A percentile compares a stretch with the other conserved stretches of the same genome.
These are phyloP conservation scores for Metschnikowia gelsemii DNA, from an alignment of 805 yeast species.

Conservation along the genomic window DNA sequence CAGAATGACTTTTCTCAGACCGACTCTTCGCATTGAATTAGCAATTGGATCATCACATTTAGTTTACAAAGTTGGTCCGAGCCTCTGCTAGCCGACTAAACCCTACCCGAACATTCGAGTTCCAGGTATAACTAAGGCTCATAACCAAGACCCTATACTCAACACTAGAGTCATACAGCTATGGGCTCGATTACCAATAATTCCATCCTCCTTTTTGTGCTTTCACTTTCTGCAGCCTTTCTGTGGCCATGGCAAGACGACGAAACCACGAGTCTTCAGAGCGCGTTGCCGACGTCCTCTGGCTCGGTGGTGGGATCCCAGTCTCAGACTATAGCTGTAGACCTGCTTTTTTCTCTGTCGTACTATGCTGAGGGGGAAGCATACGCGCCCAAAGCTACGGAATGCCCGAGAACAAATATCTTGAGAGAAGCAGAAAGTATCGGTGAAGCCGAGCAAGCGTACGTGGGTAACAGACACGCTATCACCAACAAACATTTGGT, in stretches of 20 bases:
- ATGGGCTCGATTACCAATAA: no score
- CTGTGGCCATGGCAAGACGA: conserved; percentile 26
- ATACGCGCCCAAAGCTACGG: conserved; percentile 31
- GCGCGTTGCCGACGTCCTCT: conserved; percentile 11
- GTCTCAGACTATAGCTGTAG: not conserved
- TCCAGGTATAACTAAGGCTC: no score
- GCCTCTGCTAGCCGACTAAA: no score
- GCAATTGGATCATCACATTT: no score
- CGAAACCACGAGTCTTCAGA: conserved; percentile 8
- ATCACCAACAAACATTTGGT: conserved; percentile 31
- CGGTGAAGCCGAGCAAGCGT: conserved; percentile 27
- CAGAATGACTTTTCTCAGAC: no score
- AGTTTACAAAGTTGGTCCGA: no score
- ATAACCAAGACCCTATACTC: no score
- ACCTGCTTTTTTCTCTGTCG: conserved; percentile 1
- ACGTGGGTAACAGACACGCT: conserved; percentile 26
- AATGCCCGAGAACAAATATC: conserved; percentile 30
- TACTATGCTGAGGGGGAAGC: conserved; percentile 19
- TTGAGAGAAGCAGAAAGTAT: conserved; percentile 30
- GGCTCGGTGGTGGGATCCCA: no score
- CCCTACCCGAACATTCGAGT: no score
- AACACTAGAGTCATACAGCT: no score
- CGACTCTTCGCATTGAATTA: no score
- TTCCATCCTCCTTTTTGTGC: not conserved
- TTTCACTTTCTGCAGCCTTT: conserved; percentile 12